phyloP scores from a whole-genome alignment of 371 early-diverging fungal genomes.

The Sporodiniella umbellata region DNA sequence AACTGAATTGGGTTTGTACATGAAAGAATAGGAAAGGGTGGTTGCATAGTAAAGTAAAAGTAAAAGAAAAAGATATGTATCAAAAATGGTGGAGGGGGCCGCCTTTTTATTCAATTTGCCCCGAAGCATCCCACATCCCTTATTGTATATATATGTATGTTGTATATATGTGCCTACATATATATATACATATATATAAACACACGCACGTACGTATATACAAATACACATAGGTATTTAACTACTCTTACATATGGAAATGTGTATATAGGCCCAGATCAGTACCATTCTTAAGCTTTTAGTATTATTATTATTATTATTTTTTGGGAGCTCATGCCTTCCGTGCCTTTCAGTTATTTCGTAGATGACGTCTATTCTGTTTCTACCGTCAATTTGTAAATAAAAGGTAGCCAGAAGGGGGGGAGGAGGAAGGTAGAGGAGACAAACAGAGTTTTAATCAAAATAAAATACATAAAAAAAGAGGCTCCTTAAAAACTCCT shows the following conservation, averaged over 20 bases:
- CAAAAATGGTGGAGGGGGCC: not conserved
- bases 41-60: not conserved
- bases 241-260: no score
- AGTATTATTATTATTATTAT: no score
- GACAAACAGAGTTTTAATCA: slow-evolving; percentile 1
- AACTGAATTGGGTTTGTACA: slow-evolving; percentile 28
- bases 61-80: slow-evolving; percentile 2
- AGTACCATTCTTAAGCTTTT: no score
- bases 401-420: not conserved
- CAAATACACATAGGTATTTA: no score
- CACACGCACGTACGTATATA: no score
- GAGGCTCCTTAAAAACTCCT: slow-evolving; percentile 1
- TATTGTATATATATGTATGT: no score
- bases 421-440: not conserved
- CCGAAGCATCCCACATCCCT: no score
- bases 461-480: slow-evolving; percentile 2
- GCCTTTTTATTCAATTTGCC: not conserved
- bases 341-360: no score
- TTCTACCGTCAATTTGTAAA: slow-evolving; percentile 3
- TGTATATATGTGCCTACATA: not conserved
- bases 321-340: no score
- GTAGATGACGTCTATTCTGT: no score
- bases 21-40: slow-evolving; percentile 5
- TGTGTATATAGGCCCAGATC: no score
- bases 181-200: no score